Evolutionary conservation across 257 asterid genomes (phyloP), one percentile per base, ranked within the genome.

Genomic region (Forsythia viridissima): DNA sequence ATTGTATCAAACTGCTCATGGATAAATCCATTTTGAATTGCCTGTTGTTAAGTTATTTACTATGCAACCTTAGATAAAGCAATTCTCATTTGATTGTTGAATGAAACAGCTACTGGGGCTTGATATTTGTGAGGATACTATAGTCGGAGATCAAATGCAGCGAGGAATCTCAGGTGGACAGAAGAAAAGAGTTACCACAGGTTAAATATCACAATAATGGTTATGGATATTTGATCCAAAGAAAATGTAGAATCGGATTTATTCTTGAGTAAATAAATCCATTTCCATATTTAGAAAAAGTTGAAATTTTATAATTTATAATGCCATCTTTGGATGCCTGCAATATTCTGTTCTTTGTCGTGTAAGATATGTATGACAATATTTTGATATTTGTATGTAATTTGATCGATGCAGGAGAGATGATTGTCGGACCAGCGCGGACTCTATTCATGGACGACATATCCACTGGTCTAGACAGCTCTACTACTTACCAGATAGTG

Each of bases 91-190:
- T 16, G 10, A 16, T 61, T 9, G 16, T 21, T 30, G 70, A 57
- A 57, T 21, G 7, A 61, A 61, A 84, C 93, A 91, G 97, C 88
- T 93, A 80, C 79, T 93, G 38, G 93, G 96, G 70, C 88, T 91
- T 8, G 94, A 93, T 80, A 85, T 89, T 16, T 91, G 98, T 81
- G 84, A 90, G 41, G 94, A 93, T 77, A 93, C 93, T 15, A 85
- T 90, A 40, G 93, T 86, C 66, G 98, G 98, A 30, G 93, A 93
- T 83, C 92, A 86, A 46, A 90, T 91, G 93, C 85, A 81, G 15
- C 80, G 96, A 79, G 97, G 98, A 74, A 91, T 93, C 59, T 91
- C 96, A 1, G 96, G 98, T 4, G 97, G 98, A 40, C 92, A 93
- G 78, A 93, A 93, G 86, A 93, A 91, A 63, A 90, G 98, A 30